Base-by-base conservation (phyloP, 495 filamentous ascomycete species). In the Hyaloscypha bicolor region DNA sequence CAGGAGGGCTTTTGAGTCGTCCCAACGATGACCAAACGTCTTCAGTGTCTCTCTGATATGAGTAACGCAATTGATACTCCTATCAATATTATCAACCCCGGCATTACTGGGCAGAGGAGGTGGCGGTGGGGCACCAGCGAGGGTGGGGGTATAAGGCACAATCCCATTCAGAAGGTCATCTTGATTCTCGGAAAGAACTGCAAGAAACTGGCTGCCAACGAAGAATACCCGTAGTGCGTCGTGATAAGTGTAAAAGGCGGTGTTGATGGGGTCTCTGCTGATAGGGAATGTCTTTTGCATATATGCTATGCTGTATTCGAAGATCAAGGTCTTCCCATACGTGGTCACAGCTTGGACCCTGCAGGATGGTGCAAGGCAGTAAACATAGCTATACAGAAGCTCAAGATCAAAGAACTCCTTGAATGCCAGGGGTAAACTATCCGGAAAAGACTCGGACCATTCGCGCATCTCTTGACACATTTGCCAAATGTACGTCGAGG, bases 371-470 rank as follows among this genome's bases (percentile, higher is more conserved):
- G 93, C 91, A 9, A 96, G 80, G 63, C 93, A 88, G 75, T 95
- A 91, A 55, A 96, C 87, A 66, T 88, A 93, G 69, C 90, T 92
- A 76, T 95, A 97, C 12, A 93, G 82, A 63, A 93, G 76, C 76
- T 97, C 94, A 19, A 95, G 83, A 60, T 91, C 86, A 66, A 96
- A 90, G 65, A 92, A 84, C 42, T 89, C 84, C 16, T 86, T 83
- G 68, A 91, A 86, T 65, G 81, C 82, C 3, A 79, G 74, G 12
- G 87, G 83, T 6, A 88, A 80, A 25, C 82, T 79, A 42, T 79
- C 78, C 0, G 91, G 90, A 5, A 91, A 79, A 33, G 80, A 74
- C 48, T 89, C 83, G 33, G 81, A 82, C 91, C 91, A 93, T 64
- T 87, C 79, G 14, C 85, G 83, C 72, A 91, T 87, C 57, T 86